Base-by-base conservation (phyloP, 1,284 basidiomycete genomes). In the Fomitiporia mediterranea region DNA sequence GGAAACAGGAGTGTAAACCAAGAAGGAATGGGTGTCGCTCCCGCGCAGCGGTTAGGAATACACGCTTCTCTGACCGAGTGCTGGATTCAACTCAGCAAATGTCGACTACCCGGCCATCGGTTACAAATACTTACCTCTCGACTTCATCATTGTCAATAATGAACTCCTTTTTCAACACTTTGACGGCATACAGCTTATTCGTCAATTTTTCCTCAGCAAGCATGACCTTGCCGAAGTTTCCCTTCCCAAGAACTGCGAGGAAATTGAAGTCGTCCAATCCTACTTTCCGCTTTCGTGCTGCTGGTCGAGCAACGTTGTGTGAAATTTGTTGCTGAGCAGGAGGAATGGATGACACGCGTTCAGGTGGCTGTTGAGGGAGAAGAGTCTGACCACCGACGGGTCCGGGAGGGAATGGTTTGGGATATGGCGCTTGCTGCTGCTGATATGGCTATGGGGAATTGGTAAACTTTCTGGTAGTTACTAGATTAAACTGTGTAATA, bases 61-160 rank as follows among this genome's bases (percentile, higher is more conserved):
- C 97, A 25, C 97, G 90, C 75, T 99, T 99, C 72, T 99, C 97
- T 3, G 97, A 99, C 63, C 97, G 95, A 39, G 97, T 99, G 67
- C 96, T 97, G 62, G 25, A 44, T n/a, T 28, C 19, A 34, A 27
- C 23, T 27, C 25, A 51, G 55, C 53, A 60, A 38, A 47, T 65
- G 28, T 38, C 17, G 27, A 3, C 15, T 19, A 39, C 11, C 15
- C 37, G 4, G 11, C 19, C 37, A 39, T 13, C 15, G 21, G 39
- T 40, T 43, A 55, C 38, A 47, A 5, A 53, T 53, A 67, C 77
- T 55, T 60, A 94, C 94, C 93, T 97, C 75, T 99, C 97, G 4
- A 99, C 94, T 76, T 99, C 97, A 72, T 99, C 97, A 64, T 99
- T 99, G 70, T 99, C 97, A 65, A 99, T 99, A 71, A 99, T 99